Base-by-base conservation (phyloP, 306 rosid species). In the Citrullus amarus region DNA sequence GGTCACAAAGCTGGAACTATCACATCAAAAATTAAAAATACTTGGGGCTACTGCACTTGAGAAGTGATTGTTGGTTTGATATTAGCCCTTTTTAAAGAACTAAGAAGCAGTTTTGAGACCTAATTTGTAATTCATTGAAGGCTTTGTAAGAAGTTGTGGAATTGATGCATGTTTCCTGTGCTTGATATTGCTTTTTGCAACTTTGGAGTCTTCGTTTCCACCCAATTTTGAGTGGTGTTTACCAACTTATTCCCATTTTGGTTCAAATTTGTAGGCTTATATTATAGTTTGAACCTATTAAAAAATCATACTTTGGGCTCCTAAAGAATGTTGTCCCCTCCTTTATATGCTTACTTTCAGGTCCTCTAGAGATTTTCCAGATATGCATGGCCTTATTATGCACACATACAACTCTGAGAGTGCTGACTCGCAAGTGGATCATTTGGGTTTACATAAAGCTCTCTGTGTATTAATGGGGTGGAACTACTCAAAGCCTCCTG, bases 391-490 rank as follows among this genome's bases (percentile, higher is more conserved):
- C 84, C 97, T 96, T 86, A 80, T 96, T 76, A 86, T 91, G 99
- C 98, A 96, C 92, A 77, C 92, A 58, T 96, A 88, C 96, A 84
- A 86, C 96, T 81, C 86, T 48, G 92, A 91, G 82, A 86, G 76
- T 85, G 87, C 91, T 76, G 97, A 92, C 86, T 81, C 66, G 84
- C 87, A 30, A 51, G 91, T 93, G 88, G 97, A 91, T 82, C 99
- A 96, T 87, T 82, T 93, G 91, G 99, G 98, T 82, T 91, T 96
- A 70, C 97, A 96, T 91, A 91, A 93, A 87, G 97, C 99, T 79
- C 82, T 91, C 41, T 96, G 99, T 91, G 92, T 88, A 81, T 83
- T 96, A 80, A 93, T 91, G 99, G 99, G 99, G 78, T 96, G 99
- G 99, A 88, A 87, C 90, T 86, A 86, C 87, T 88, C 82, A 28